Evolutionary conservation across 306 rosid species (phyloP).

Genomic region (Acacia acuminata): DNA sequence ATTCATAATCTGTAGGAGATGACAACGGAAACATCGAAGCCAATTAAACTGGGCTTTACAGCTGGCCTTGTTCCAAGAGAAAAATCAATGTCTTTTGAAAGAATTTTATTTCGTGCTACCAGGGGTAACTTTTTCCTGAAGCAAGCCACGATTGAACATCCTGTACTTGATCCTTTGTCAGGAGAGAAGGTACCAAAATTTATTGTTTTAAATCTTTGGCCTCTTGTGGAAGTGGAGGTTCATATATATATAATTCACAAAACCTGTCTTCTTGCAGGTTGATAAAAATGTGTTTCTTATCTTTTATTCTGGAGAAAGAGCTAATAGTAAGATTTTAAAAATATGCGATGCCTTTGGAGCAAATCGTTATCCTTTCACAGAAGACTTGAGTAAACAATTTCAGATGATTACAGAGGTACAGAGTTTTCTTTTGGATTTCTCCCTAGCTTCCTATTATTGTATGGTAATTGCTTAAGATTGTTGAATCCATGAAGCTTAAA

Average conservation of each 20-base stretch:
- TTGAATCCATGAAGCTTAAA: not conserved
- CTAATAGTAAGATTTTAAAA: conserved; percentile 71
- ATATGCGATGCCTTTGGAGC: conserved; percentile 91
- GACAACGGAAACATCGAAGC: conserved; percentile 50
- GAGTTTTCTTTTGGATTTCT: conserved; percentile 1
- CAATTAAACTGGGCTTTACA: conserved; percentile 67
- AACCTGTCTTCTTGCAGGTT: conserved; percentile 49
- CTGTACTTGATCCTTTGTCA: conserved; percentile 70
- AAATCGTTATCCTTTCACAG: conserved; percentile 84
- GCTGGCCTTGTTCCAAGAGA: conserved; percentile 82
- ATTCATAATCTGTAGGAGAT: conserved; percentile 55
- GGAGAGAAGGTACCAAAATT: conserved; percentile 66
- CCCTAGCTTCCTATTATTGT: conserved; percentile 7
- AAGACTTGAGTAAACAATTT: conserved; percentile 63
- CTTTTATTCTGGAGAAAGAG: conserved; percentile 84
- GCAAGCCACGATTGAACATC: conserved; percentile 63
- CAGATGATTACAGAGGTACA: conserved; percentile 73
- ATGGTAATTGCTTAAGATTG: conserved; percentile 19
- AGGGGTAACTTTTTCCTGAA: conserved; percentile 80
- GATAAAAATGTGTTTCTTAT: conserved; percentile 82
- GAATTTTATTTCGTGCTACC: conserved; percentile 78
- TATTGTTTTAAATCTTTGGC: conserved; percentile 19
- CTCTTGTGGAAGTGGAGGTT: conserved; percentile 21
- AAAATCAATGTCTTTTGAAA: conserved; percentile 72
- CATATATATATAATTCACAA: conserved; percentile 7